Percentiles rank a stretch among this genome's conserved stretches.
Conservation (phyloP, 2,329 filamentous ascomycete genomes). For the Septoria petroselini region DNA sequence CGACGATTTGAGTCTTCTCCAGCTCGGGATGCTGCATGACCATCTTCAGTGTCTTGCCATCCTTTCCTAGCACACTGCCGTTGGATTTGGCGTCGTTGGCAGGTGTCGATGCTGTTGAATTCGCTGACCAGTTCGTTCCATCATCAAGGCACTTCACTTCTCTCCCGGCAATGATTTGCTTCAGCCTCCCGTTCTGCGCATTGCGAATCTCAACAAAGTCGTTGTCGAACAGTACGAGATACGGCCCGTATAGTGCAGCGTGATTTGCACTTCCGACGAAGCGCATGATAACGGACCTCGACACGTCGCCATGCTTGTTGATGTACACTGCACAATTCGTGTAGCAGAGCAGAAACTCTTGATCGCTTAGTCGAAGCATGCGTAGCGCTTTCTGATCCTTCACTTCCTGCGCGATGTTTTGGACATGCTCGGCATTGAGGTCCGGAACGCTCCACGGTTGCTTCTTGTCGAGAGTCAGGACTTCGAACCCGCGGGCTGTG, state of each 20-base stretch:
- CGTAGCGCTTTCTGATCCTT: conserved; percentile 80
- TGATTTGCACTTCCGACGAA: conserved; percentile 91
- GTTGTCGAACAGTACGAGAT: conserved; percentile 87
- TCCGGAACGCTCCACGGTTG: conserved; percentile 91
- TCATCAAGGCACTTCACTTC: conserved; percentile 91
- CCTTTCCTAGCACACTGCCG: conserved; percentile 25
- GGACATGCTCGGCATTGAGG: conserved; percentile 71
- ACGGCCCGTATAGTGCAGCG: conserved; percentile 86
- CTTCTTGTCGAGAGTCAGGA: conserved; percentile 96
- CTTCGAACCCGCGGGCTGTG: conserved; percentile 88
- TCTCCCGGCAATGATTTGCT: conserved; percentile 89
- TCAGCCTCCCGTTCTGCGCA: conserved; percentile 86
- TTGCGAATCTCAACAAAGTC: conserved; percentile 98
- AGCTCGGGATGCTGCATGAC: conserved; percentile 91
- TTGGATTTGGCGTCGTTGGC: conserved; percentile 33
- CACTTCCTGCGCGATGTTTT: conserved; percentile 80
- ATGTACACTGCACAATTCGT: conserved; percentile 96
- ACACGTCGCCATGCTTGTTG: conserved; percentile 96
- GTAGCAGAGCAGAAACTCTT: conserved; percentile 86
- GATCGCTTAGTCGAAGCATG: conserved; percentile 93
- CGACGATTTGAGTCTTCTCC: conserved; percentile 77
- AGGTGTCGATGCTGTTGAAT: conserved; percentile 16
- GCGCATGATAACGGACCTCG: conserved; percentile 92
- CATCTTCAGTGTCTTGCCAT: conserved; percentile 76
- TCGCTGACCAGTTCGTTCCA: conserved; percentile 59